A percentile compares a stretch with the other conserved stretches of the same genome.
phyloP scores from a whole-genome alignment of 257 asterid species.

The Coffea eugenioides region DNA sequence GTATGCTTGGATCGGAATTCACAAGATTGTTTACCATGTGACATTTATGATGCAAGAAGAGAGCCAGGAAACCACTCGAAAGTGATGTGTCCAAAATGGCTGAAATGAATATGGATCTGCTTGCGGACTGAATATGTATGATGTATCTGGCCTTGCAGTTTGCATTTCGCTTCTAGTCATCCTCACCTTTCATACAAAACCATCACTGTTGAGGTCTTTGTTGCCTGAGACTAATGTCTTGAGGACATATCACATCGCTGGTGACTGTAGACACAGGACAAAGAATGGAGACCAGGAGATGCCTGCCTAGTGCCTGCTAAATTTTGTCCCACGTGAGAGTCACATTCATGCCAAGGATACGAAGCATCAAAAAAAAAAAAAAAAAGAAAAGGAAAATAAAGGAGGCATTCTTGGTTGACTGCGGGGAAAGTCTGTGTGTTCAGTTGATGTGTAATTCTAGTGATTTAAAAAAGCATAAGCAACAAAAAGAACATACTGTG shows the following conservation, averaged over 20 bases:
- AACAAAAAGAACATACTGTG: too few species aligned
- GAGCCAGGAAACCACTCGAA: conserved; percentile 6
- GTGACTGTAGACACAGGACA: not conserved
- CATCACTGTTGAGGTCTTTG: not conserved
- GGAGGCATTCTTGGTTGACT: not conserved
- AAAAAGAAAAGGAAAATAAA: not conserved
- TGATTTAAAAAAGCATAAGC: too few species aligned
- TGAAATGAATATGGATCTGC: not conserved
- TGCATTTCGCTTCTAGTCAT: not conserved
- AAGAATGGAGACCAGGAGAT: not conserved
- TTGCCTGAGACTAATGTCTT: not conserved
- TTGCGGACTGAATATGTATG: not conserved
- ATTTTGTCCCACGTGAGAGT: conserved; percentile 9
- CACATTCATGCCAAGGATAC: not conserved
- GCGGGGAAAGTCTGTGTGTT: not conserved
- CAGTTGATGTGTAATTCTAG: not conserved
- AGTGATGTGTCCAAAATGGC: not conserved
- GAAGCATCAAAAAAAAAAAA: too few species aligned
- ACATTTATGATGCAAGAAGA: conserved; percentile 6
- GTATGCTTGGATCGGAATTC: not conserved
- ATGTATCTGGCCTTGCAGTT: not conserved
- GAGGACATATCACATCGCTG: conserved; percentile 9
- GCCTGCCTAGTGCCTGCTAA: not conserved
- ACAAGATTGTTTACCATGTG: conserved; percentile 18
- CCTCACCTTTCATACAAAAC: not conserved